Evolutionary conservation across 1,284 basidiomycete genomes (phyloP).

Genomic region (Malassezia nana): DNA sequence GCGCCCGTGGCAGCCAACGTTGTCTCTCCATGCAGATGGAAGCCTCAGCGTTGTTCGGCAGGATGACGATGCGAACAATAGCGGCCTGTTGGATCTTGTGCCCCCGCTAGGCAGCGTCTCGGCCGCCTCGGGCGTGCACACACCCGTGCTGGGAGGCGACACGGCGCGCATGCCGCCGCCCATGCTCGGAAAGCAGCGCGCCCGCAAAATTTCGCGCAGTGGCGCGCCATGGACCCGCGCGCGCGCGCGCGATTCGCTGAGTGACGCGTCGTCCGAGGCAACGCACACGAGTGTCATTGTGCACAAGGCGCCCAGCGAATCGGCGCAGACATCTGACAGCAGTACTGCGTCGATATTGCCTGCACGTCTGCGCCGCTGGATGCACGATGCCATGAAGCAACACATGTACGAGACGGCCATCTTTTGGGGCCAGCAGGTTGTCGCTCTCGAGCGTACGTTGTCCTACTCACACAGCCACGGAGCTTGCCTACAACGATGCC

Average conservation of each 20-base stretch:
- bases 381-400: conserved; percentile 94
- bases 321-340: background rate
- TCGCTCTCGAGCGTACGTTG: conserved; percentile 73
- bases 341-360: conserved; percentile 6
- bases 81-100: conserved; percentile 38
- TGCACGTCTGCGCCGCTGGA: conserved; percentile 79
- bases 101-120: conserved; percentile 22
- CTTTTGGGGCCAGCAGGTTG: conserved; percentile 95
- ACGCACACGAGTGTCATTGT: conserved; percentile 16
- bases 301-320: background rate
- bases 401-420: conserved; percentile 94
- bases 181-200: background rate
- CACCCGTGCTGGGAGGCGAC: conserved; percentile 10
- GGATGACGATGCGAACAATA: conserved; percentile 39
- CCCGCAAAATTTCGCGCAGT: conserved; percentile 4
- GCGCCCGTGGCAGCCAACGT: background rate
- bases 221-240: conserved; percentile 5
- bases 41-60: conserved; percentile 40
- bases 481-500: conserved; percentile 57
- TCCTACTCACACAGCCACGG: conserved; percentile 15
- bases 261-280: conserved; percentile 3
- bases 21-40: conserved; percentile 28
- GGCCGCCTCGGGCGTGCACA: background rate
- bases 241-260: background rate
- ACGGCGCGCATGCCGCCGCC: conserved; percentile 4